Percentiles rank a stretch among this genome's conserved stretches.
phyloP scores from a whole-genome alignment of 2,329 filamentous ascomycete genomes.

The Penicillium polonicum region DNA sequence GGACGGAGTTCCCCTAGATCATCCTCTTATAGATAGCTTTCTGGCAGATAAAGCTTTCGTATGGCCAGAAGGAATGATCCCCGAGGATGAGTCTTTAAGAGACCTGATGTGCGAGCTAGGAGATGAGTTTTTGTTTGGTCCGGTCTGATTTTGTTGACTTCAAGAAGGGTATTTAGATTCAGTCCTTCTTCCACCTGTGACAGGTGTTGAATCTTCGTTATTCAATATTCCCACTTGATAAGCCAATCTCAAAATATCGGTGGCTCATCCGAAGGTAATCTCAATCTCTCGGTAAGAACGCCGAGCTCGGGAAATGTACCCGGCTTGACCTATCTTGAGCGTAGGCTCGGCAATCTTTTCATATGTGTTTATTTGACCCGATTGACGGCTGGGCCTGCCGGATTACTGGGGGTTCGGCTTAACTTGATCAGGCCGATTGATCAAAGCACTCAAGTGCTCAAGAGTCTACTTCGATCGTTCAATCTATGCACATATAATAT shows the following conservation, averaged over 20 bases:
- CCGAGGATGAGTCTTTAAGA: constrained; percentile 9
- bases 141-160: neutral
- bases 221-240: neutral
- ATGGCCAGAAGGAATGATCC: constrained; percentile 13
- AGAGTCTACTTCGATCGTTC: neutral
- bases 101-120: constrained; percentile 14
- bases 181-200: neutral
- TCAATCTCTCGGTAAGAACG: neutral
- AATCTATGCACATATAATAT: neutral
- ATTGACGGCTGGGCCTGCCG: too few relatives aligned
- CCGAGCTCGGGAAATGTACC: neutral
- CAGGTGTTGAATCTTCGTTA: neutral
- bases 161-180: neutral
- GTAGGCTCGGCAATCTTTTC: too few relatives aligned
- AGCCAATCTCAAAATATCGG: neutral
- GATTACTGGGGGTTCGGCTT: neutral
- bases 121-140: constrained; percentile 9
- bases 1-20: constrained; percentile 11
- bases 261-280: neutral
- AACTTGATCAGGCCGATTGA: neutral
- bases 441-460: neutral
- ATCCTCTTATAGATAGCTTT: constrained; percentile 19
- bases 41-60: constrained; percentile 11
- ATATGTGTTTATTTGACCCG: too few relatives aligned
- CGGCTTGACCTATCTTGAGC: neutral